Base-by-base conservation (phyloP, 768 basidiomycete genomes). In the Psilocybe subaeruginosa region DNA sequence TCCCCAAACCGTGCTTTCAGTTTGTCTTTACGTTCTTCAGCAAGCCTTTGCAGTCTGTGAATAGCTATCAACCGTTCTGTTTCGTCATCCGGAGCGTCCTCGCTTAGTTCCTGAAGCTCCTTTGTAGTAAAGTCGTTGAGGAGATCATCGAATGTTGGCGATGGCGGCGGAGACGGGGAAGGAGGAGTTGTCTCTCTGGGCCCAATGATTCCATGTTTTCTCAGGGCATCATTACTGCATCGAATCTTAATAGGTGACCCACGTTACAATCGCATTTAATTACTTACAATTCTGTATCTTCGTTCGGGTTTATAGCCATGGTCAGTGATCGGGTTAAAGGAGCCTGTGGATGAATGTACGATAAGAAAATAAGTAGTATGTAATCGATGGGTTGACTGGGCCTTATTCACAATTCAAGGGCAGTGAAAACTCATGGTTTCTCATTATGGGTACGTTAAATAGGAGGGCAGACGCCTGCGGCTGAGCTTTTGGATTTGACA, bases 281-380 rank as follows among this genome's bases (percentile, higher is more conserved):
- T 30, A 74, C 92, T 76, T 73, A 96, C 95, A 98, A 97, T 84
- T 98, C 95, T 2, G 95, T 97, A 73, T 98, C 95, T 79, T 97
- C 92, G 81, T 95, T 82, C 31, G 91, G 84, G 71, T 95, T 93
- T 56, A 90, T 74, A 5, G 88, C 77, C 89, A 91, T 89, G 62
- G 49, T 63, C 51, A 56, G 30, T 31, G 56, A 52, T 63, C 54
- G 57, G 57, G 45, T 54, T 50, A 3, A 16, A 39, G 46, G 12
- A 58, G 17, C 30, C 16, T 23, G 23, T 23, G 23, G 23, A 23
- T 23, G 23, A 23, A 23, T 23, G 30, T 46, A 19, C 47, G 23
- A 33, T 16, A 16, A 35, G 54, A 46, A 39, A 35, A 33, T 16
- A 16, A 35, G 54, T 30, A 39, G 11, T 35, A 35, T 35, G 33